A percentile compares a stretch with the other conserved stretches of the same genome.
phyloP scores from a whole-genome alignment of 176 grass and related monocot species.

The Raddia guianensis region DNA sequence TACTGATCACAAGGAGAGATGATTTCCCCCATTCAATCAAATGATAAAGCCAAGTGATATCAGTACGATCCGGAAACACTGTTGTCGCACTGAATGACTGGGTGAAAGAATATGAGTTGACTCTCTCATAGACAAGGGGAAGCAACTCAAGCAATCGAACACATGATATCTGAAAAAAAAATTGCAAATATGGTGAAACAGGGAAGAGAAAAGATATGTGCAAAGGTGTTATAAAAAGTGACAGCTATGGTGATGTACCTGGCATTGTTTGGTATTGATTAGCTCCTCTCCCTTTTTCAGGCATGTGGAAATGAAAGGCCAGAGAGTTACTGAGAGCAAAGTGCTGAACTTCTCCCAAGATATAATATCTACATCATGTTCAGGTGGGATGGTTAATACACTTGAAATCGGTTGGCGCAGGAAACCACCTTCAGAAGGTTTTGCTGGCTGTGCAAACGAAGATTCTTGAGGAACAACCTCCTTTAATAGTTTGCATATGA shows the following conservation, averaged over 20 bases:
- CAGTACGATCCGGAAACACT: slow-evolving; percentile 38
- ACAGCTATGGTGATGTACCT: slow-evolving; percentile 53
- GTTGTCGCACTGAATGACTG: slow-evolving; percentile 36
- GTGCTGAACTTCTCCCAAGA: slow-evolving; percentile 86
- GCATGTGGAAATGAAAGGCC: slow-evolving; percentile 81
- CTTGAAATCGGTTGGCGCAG: slow-evolving; percentile 63
- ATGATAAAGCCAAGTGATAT: slow-evolving; percentile 65
- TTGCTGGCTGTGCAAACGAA: slow-evolving; percentile 47
- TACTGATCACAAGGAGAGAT: slow-evolving; percentile 70
- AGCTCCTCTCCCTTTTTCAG: slow-evolving; percentile 67
- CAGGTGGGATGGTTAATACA: slow-evolving; percentile 26
- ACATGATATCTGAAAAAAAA: slow-evolving; percentile 86
- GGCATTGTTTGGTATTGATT: slow-evolving; percentile 66
- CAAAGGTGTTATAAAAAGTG: slow-evolving; percentile 23
- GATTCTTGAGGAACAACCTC: slow-evolving; percentile 64
- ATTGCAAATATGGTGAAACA: slow-evolving; percentile 24
- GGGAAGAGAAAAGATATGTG: slow-evolving; percentile 1
- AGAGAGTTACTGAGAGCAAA: slow-evolving; percentile 64
- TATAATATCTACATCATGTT: slow-evolving; percentile 64
- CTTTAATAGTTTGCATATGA: slow-evolving; percentile 78
- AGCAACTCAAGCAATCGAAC: slow-evolving; percentile 83
- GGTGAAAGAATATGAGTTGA: slow-evolving; percentile 40
- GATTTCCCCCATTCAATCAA: slow-evolving; percentile 89
- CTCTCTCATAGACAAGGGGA: slow-evolving; percentile 72
- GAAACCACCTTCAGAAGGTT: slow-evolving; percentile 80